These are phyloP conservation scores for Solanum sejunctum DNA, from an alignment of 257 asterid species.

Conservation along the genomic window DNA sequence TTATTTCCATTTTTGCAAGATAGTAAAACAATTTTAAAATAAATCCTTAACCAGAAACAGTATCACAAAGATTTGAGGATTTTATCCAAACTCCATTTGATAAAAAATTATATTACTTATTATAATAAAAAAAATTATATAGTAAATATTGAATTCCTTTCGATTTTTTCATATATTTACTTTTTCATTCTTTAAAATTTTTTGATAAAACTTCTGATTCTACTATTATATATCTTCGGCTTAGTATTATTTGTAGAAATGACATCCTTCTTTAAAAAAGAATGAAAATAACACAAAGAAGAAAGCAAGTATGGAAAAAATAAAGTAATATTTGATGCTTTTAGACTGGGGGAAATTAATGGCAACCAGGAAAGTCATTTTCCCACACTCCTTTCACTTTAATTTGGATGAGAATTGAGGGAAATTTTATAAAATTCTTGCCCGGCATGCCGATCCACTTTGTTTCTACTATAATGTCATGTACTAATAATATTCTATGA, in stretches of 20 bases:
- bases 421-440: background rate
- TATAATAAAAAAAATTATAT: too few relatives aligned
- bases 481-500: background rate
- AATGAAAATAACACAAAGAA: background rate
- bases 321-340: background rate
- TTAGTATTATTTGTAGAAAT: background rate
- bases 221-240: too few relatives aligned
- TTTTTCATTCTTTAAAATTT: background rate
- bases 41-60: too few relatives aligned
- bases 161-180: background rate
- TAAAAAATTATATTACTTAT: too few relatives aligned
- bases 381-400: background rate
- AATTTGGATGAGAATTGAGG: background rate
- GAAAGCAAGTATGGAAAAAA: background rate
- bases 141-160: background rate
- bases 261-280: background rate
- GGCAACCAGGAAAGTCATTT: background rate
- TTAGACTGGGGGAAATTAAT: background rate
- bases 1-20: too few relatives aligned
- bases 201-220: too few relatives aligned
- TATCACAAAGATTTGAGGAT: too few relatives aligned
- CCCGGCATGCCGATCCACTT: slow-evolving; percentile 1
- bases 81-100: too few relatives aligned
- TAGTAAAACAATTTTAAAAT: too few relatives aligned
- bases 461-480: background rate